These are phyloP conservation scores for Fusarium praegraminearum DNA, from an alignment of 2,329 filamentous ascomycete species.

Conservation along the genomic window DNA sequence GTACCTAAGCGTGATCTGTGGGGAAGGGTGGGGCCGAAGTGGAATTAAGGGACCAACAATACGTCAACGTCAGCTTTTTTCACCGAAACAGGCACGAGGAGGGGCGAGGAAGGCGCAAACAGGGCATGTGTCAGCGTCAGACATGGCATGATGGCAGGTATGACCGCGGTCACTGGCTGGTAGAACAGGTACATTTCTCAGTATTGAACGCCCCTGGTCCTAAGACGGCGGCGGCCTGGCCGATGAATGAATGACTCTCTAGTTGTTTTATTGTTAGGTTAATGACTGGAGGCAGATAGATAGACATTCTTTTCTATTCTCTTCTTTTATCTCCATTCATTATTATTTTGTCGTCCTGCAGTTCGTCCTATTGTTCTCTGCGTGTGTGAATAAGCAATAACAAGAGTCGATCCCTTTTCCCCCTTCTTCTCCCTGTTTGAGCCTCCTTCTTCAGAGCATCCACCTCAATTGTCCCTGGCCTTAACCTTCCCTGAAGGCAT, in stretches of 20 bases:
- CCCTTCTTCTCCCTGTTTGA: background rate
- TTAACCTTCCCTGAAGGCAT: background rate
- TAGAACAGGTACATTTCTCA: background rate
- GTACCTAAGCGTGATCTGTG: slow-evolving; percentile 23
- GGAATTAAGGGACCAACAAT: slow-evolving; percentile 38
- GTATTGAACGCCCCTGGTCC: slow-evolving; percentile 15
- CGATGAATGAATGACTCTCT: slow-evolving; percentile 30
- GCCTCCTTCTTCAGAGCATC: slow-evolving; percentile 1
- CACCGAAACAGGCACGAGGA: slow-evolving; percentile 18
- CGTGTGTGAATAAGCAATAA: background rate
- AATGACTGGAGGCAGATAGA: background rate
- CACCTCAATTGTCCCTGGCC: background rate
- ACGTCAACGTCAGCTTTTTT: slow-evolving; percentile 34
- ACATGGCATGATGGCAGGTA: slow-evolving; percentile 26
- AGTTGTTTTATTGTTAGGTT: background rate
- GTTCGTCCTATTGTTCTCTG: background rate
- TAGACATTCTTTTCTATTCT: background rate
- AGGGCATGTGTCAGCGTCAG: slow-evolving; percentile 18
- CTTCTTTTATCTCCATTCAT: background rate
- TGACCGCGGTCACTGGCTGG: slow-evolving; percentile 20
- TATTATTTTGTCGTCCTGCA: background rate
- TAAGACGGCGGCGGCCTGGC: slow-evolving; percentile 33
- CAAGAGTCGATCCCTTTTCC: background rate
- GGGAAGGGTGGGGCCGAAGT: slow-evolving; percentile 9
- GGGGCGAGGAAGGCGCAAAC: slow-evolving; percentile 20